Evolutionary conservation across 2,329 filamentous ascomycete genomes (phyloP).

Genomic region (Tolypocladium pustulatum): DNA sequence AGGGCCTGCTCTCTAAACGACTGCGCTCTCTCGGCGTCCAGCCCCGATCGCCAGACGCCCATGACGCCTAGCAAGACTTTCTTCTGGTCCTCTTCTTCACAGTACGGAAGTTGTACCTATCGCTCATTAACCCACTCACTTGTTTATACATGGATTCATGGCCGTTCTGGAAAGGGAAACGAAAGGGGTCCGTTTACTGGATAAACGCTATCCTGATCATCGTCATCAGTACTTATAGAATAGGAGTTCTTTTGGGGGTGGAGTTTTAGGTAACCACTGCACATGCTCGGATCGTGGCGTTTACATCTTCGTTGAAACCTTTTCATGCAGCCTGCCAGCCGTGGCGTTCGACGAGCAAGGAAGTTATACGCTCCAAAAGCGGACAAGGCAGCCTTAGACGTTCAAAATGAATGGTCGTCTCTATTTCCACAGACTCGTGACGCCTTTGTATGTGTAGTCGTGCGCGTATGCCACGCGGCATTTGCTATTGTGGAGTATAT

Average conservation of each 20-base stretch:
- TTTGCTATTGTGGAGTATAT: not conserved
- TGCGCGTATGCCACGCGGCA: not conserved
- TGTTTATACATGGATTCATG: too few relatives aligned
- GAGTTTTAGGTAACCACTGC: not conserved
- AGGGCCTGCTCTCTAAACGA: constrained; percentile 60
- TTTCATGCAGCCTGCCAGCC: not conserved
- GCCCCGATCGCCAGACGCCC: constrained; percentile 4
- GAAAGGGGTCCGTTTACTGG: constrained; percentile 1
- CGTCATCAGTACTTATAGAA: not conserved
- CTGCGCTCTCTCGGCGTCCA: constrained; percentile 51
- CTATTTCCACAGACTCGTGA: not conserved
- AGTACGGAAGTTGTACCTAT: not conserved
- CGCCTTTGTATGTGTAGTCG: too few relatives aligned
- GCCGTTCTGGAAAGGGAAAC: too few relatives aligned
- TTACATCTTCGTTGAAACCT: not conserved
- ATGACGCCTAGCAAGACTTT: not conserved
- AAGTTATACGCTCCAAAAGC: not conserved
- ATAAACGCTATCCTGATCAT: not conserved
- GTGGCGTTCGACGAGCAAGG: not conserved
- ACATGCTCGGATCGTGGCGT: not conserved
- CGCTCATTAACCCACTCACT: not conserved
- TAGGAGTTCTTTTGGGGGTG: not conserved
- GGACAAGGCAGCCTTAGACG: not conserved
- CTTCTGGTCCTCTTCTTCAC: not conserved
- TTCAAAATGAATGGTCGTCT: not conserved